Evolutionary conservation across 2,329 filamentous ascomycete species (phyloP), one percentile per base, ranked within the genome.

Genomic region (Stromatinia cepivora): DNA sequence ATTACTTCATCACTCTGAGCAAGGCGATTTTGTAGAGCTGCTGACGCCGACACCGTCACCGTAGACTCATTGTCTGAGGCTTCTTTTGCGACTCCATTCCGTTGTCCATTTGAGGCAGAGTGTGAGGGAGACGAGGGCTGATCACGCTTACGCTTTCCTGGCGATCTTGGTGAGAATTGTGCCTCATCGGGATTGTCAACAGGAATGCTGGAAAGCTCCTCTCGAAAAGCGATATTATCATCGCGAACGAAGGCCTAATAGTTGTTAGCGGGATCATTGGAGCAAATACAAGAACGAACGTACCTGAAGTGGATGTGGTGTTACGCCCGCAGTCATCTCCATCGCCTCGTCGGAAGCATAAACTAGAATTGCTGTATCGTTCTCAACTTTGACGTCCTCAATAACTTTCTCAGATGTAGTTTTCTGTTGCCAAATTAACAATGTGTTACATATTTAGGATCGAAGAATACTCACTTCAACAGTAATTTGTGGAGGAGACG

Each of bases 291-390:
- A n/a, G 36, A 34, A 34, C 36, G 20, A 22, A 75, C 78, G 71
- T 66, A 81, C 80, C 52, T 80, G 78, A 31, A 83, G 73, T 64
- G 79, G 70, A 61, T 77, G 75, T 39, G 84, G 79, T 22, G 87
- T 76, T 15, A 59, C 50, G 70, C 69, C 25, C 9, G 52, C n/a
- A 59, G 54, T 50, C 28, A 74, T 71, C 17, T 79, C 72, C 70
- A 86, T 75, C 34, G 85, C 84, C 36, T 79, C 77, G 70, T 87
- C 84, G 5, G 84, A 84, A 31, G 86, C 85, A 73, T 87, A 88
- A 6, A 88, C 78, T 4, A 88, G 74, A 25, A 86, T 73, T 0
- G 83, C 81, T 25, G 79, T 81, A 67, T 82, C 84, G 11, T 81
- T 82, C 61, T 85, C 84, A 10, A 80, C 78, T 77, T 82, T 84